Conservation (phyloP, 805 yeast species). For the Saccharomycopsis oosterbeekiorum region DNA sequence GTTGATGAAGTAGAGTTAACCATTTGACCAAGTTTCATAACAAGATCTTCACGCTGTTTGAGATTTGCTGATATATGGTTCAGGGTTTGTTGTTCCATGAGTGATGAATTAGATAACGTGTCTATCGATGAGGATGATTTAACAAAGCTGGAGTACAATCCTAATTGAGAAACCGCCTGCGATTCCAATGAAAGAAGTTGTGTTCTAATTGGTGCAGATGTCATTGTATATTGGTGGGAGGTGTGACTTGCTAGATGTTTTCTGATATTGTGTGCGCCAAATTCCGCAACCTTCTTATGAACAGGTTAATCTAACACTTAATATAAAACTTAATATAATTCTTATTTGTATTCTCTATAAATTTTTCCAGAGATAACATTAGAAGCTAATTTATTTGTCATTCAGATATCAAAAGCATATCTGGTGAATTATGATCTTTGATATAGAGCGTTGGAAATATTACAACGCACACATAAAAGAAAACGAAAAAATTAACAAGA, state of each 20-base stretch:
- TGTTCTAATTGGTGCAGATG: conserved; percentile 15
- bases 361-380: no score
- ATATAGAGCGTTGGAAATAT: no score
- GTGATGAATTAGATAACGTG: not conserved
- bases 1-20: conserved; percentile 46
- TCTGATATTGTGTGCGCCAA: not conserved
- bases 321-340: no score
- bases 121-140: conserved; percentile 3
- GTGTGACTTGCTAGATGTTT: not conserved
- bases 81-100: not conserved
- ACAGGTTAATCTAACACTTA: not conserved
- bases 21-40: conserved; percentile 10
- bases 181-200: conserved; percentile 15
- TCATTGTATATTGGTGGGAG: conserved; percentile 4
- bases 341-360: no score
- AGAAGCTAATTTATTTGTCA: no score
- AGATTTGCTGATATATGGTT: not conserved
- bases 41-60: conserved; percentile 11
- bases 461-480: no score
- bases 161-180: conserved; percentile 11
- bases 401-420: no score
- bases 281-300: not conserved
- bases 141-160: conserved; percentile 6
- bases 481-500: no score
- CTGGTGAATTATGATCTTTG: no score